These are phyloP conservation scores for Entonaema liquescens DNA, from an alignment of 495 filamentous ascomycete genomes.

Conservation along the genomic window DNA sequence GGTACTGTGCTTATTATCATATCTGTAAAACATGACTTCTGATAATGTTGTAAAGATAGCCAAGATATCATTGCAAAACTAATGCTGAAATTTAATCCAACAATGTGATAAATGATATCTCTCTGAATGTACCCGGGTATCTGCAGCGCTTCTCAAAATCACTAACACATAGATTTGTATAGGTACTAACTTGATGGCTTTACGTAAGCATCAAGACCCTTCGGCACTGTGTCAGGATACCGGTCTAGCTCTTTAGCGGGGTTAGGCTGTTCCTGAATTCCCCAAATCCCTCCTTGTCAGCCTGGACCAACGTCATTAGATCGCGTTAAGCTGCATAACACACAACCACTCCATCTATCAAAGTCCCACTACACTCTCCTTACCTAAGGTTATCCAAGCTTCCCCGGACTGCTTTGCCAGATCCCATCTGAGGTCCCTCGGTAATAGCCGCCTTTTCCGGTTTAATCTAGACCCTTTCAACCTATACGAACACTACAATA, in stretches of 20 bases:
- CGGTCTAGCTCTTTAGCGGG: constrained; percentile 28
- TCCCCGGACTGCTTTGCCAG: constrained; percentile 23
- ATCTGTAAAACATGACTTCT: not conserved
- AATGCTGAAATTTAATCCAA: not conserved
- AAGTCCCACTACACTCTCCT: constrained; percentile 19
- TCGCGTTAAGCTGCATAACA: constrained; percentile 38
- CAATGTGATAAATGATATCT: constrained; percentile 1
- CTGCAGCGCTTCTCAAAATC: not conserved
- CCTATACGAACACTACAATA: not conserved
- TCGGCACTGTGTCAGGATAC: not conserved
- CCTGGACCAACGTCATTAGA: constrained; percentile 40
- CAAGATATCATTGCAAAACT: not conserved
- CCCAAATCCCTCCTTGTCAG: constrained; percentile 1
- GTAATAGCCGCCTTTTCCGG: constrained; percentile 33
- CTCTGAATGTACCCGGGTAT: not conserved
- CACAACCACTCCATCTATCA: constrained; percentile 25
- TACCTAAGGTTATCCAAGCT: constrained; percentile 13
- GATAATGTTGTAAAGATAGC: not conserved
- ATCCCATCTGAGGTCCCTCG: constrained; percentile 23
- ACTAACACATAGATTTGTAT: no score
- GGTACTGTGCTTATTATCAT: not conserved
- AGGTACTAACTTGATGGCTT: constrained; percentile 4
- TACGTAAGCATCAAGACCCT: not conserved
- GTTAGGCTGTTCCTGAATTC: constrained; percentile 41
- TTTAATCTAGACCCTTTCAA: constrained; percentile 9